Conservation (phyloP, 1,284 basidiomycete species). For the Austropuccinia psidii region DNA sequence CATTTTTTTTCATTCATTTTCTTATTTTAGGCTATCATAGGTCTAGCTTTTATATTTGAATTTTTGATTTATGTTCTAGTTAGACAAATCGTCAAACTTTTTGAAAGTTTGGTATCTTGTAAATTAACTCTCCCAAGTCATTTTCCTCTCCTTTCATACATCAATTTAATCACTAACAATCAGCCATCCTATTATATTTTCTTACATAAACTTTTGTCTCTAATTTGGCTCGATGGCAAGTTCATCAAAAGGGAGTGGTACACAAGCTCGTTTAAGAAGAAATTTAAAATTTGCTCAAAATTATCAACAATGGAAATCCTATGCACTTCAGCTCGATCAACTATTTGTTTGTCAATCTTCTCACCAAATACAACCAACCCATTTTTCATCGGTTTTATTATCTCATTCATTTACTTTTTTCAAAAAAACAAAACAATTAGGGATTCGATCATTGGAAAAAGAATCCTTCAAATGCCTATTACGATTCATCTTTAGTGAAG, state of each 20-base stretch:
- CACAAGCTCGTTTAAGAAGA: conserved; percentile 58
- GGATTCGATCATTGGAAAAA: conserved; percentile 81
- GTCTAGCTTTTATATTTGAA: conserved; percentile 72
- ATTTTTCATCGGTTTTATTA: conserved; percentile 62
- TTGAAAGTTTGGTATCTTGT: conserved; percentile 86
- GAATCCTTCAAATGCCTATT: conserved; percentile 71
- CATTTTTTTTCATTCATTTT: not conserved
- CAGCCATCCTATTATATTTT: not conserved
- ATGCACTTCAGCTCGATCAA: not conserved
- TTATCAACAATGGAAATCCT: conserved; percentile 6
- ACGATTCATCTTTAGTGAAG: conserved; percentile 74
- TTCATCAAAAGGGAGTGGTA: conserved; percentile 63
- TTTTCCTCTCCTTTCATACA: conserved; percentile 18
- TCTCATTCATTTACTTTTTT: conserved; percentile 38
- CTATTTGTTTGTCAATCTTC: not conserved
- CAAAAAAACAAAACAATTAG: not conserved
- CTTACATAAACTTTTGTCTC: not conserved
- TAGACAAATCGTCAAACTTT: conserved; percentile 83
- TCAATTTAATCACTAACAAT: conserved; percentile 13
- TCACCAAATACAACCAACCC: conserved; percentile 56
- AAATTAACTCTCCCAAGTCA: conserved; percentile 46
- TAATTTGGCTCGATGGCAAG: not conserved
- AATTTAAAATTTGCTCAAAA: not conserved
- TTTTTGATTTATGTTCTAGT: conserved; percentile 76
- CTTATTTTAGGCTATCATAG: conserved; percentile 61